These are phyloP conservation scores for Fraxinus sp. DNA, from an alignment of 305 asterid species.

Conservation along the genomic window DNA sequence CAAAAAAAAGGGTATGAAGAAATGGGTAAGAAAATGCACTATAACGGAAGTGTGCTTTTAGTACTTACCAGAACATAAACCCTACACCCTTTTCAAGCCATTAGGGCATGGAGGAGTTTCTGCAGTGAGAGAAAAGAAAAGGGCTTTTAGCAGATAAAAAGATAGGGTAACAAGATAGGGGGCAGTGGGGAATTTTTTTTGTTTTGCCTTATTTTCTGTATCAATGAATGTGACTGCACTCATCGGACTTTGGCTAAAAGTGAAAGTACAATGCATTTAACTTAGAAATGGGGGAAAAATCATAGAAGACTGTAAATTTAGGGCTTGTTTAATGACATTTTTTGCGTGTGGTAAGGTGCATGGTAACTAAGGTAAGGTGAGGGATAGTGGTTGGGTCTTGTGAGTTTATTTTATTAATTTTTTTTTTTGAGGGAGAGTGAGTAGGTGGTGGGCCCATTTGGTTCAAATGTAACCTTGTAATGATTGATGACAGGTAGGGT, in stretches of 20 bases:
- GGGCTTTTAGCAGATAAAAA: slow-evolving; percentile 12
- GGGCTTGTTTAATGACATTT: slow-evolving; percentile 7
- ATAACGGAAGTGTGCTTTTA: slow-evolving; percentile 1
- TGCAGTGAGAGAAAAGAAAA: slow-evolving; percentile 24
- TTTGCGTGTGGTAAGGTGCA: slow-evolving; percentile 19
- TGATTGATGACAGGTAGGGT: slow-evolving; percentile 27
- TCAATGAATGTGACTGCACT: slow-evolving; percentile 25
- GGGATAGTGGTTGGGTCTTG: not conserved
- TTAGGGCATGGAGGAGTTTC: slow-evolving; percentile 26
- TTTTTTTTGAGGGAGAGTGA: not conserved
- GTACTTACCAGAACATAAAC: slow-evolving; percentile 35
- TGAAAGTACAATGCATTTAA: slow-evolving; percentile 11
- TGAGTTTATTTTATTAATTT: not conserved
- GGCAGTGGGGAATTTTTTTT: slow-evolving; percentile 9
- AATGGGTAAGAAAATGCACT: slow-evolving; percentile 24
- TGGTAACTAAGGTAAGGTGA: not conserved
- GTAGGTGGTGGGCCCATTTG: slow-evolving; percentile 18
- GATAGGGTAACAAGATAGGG: slow-evolving; percentile 41
- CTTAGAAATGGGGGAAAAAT: not conserved
- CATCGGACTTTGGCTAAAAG: slow-evolving; percentile 9
- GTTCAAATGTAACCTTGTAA: slow-evolving; percentile 31
- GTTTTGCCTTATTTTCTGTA: not conserved
- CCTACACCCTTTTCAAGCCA: slow-evolving; percentile 44
- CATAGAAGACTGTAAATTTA: not conserved
- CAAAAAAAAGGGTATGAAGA: slow-evolving; percentile 19